These are phyloP conservation scores for Wolfiporia cocos DNA, from an alignment of 1,284 basidiomycete genomes.

Conservation along the genomic window DNA sequence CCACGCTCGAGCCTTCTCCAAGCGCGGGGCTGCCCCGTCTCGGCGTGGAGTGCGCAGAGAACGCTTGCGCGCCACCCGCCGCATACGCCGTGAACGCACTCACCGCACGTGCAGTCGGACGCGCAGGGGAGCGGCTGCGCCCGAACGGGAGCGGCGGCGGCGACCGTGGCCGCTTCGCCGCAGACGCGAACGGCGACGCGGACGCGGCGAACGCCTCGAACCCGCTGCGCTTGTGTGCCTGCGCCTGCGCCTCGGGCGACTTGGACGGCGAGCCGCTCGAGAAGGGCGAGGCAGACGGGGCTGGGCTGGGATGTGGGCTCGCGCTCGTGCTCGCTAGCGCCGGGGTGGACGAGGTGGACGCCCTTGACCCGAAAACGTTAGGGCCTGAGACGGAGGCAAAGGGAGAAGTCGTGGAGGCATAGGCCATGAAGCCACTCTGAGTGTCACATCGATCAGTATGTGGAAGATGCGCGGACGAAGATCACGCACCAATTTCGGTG, in stretches of 20 bases:
- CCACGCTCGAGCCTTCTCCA: slow-evolving; percentile 20
- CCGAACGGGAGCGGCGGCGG: slow-evolving; percentile 19
- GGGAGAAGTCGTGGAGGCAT: slow-evolving; percentile 63
- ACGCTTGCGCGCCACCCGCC: slow-evolving; percentile 39
- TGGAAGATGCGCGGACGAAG: neutral
- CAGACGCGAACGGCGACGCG: slow-evolving; percentile 66
- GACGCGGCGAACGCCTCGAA: slow-evolving; percentile 72
- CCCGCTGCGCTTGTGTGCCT: slow-evolving; percentile 32
- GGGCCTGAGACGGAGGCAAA: slow-evolving; percentile 64
- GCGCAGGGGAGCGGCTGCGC: slow-evolving; percentile 20
- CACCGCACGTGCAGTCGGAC: slow-evolving; percentile 16
- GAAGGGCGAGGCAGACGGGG: slow-evolving; percentile 10
- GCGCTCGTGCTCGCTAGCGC: slow-evolving; percentile 15
- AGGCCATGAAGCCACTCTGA: slow-evolving; percentile 65
- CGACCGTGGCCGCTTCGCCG: slow-evolving; percentile 27
- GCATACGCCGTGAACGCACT: slow-evolving; percentile 63
- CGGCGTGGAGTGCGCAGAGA: slow-evolving; percentile 38
- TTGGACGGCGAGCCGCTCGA: slow-evolving; percentile 9
- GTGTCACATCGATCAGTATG: slow-evolving; percentile 2
- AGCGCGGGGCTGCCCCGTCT: slow-evolving; percentile 42
- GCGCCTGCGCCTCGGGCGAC: slow-evolving; percentile 7
- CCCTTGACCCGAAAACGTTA: slow-evolving; percentile 48
- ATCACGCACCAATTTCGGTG: slow-evolving; percentile 42
- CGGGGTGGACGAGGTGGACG: slow-evolving; percentile 12
- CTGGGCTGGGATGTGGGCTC: slow-evolving; percentile 10